These are phyloP conservation scores for Thuja plicata DNA, from an alignment of 83 land plant genomes.

Conservation along the genomic window DNA sequence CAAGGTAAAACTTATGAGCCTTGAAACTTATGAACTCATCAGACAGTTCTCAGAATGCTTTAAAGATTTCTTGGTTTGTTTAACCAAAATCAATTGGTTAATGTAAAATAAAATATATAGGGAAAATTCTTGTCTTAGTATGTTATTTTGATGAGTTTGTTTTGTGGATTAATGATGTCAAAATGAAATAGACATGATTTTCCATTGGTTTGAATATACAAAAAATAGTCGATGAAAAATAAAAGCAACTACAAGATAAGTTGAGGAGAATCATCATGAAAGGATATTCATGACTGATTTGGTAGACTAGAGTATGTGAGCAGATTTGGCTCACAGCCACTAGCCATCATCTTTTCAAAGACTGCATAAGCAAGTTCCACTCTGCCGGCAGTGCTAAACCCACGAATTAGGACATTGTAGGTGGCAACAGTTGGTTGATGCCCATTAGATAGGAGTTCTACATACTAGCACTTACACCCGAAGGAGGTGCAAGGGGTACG, in stretches of 20 bases:
- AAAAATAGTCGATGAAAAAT: too few relatives aligned
- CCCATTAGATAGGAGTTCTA: conserved; percentile 48
- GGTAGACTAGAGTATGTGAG: conserved; percentile 66
- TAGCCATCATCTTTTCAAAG: conserved; percentile 57
- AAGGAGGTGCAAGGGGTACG: too few relatives aligned
- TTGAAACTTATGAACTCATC: background rate
- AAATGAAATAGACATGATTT: background rate
- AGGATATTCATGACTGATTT: conserved; percentile 17
- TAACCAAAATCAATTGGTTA: background rate
- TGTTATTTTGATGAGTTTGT: background rate
- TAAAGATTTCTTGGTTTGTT: background rate
- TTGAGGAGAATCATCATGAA: background rate
- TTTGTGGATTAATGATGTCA: background rate
- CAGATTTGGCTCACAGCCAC: conserved; percentile 55
- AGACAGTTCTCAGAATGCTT: background rate
- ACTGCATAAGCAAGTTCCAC: conserved; percentile 61
- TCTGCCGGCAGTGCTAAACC: conserved; percentile 37
- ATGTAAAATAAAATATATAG: background rate
- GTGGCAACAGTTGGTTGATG: conserved; percentile 56
- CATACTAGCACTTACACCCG: too few relatives aligned
- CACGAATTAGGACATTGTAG: conserved; percentile 64
- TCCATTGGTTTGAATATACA: background rate
- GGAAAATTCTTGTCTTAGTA: background rate
- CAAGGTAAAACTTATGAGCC: background rate
- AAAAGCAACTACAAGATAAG: background rate